These are phyloP conservation scores for Astraeus odoratus DNA, from an alignment of 768 basidiomycete genomes.

Conservation along the genomic window DNA sequence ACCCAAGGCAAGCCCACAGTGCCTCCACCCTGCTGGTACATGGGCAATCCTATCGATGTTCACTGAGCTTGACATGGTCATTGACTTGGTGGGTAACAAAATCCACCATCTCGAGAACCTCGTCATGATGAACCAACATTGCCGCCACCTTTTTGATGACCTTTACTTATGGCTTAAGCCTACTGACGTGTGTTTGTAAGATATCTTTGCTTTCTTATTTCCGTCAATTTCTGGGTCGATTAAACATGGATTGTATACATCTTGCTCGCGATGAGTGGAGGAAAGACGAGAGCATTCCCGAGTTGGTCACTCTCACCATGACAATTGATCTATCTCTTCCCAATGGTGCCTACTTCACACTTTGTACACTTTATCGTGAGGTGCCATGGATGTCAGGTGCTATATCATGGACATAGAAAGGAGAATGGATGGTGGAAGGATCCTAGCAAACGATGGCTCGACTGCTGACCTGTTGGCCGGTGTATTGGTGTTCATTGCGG, in stretches of 20 bases:
- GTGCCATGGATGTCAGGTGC: slow-evolving; percentile 13
- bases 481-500: not conserved
- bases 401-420: not conserved
- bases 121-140: too few relatives aligned
- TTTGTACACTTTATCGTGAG: slow-evolving; percentile 8
- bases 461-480: slow-evolving; percentile 2
- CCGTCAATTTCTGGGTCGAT: not conserved
- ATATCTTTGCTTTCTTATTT: not conserved
- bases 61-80: too few relatives aligned
- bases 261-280: too few relatives aligned
- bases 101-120: too few relatives aligned
- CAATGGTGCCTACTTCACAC: not conserved
- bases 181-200: not conserved
- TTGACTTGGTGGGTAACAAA: too few relatives aligned
- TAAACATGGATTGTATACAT: too few relatives aligned
- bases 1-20: not conserved
- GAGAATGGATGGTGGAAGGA: slow-evolving; percentile 2
- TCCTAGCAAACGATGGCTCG: slow-evolving; percentile 6
- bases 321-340: not conserved
- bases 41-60: not conserved
- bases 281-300: not conserved
- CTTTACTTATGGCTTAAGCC: slow-evolving; percentile 4
- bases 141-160: too few relatives aligned
- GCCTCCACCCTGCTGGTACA: slow-evolving; percentile 4
- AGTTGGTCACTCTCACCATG: not conserved